Evolutionary conservation across 2,329 filamentous ascomycete species (phyloP).

Genomic region (Atkinsonella hypoxylon): DNA sequence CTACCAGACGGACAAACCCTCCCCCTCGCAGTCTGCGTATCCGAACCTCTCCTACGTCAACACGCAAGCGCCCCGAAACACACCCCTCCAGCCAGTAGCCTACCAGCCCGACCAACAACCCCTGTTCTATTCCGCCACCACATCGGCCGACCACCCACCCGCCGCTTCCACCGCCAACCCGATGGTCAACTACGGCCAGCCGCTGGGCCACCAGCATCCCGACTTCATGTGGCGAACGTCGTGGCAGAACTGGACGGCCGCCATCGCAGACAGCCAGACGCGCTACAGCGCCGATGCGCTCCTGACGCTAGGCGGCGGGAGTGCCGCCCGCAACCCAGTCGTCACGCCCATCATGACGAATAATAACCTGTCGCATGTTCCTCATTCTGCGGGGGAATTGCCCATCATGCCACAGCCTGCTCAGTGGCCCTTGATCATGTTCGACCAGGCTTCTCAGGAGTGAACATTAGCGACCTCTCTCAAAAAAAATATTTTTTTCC

Average conservation of each 20-base stretch:
- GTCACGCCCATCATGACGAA: conserved; percentile 4
- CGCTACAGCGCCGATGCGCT: conserved; percentile 37
- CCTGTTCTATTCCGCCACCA: conserved; percentile 17
- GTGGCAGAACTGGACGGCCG: conserved; percentile 44
- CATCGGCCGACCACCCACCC: conserved; percentile 12
- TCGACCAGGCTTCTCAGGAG: conserved; percentile 14
- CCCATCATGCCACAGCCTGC: conserved; percentile 16
- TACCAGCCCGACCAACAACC: conserved; percentile 16
- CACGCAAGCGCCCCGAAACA: conserved; percentile 6
- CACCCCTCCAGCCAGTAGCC: conserved; percentile 1
- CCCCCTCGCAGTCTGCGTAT: conserved; percentile 19
- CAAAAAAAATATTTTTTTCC: no score
- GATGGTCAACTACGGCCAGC: conserved; percentile 28
- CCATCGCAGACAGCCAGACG: conserved; percentile 37
- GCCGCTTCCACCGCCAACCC: conserved; percentile 21
- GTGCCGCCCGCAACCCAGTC: neutral
- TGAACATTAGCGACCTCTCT: no score
- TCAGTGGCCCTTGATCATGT: conserved; percentile 21
- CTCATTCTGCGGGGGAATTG: conserved; percentile 10
- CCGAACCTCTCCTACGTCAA: conserved; percentile 19
- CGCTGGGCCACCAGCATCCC: conserved; percentile 16
- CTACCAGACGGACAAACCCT: conserved; percentile 14
- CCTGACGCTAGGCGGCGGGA: conserved; percentile 29
- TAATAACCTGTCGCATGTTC: conserved; percentile 2
- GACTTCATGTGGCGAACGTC: conserved; percentile 31